Evolutionary conservation across 129 eudicot species (phyloP).

Genomic region (Chrysanthemum makinoi): DNA sequence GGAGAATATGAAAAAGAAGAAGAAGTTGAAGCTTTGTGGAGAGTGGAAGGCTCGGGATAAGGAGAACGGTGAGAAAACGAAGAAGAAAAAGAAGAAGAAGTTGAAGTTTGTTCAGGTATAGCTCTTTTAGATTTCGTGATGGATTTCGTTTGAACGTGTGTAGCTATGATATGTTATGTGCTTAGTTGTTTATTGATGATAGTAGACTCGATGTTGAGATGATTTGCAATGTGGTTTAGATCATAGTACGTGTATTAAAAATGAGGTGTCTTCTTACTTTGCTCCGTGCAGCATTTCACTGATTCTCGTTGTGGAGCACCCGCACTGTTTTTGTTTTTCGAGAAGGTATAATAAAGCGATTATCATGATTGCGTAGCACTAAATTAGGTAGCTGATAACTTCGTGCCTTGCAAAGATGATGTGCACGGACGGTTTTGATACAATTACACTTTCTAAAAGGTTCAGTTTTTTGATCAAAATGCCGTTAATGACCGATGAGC

Average conservation of each 20-base stretch:
- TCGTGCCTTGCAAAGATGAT: neutral
- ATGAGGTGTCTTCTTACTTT: neutral
- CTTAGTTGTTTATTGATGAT: neutral
- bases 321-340: neutral
- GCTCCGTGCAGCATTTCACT: neutral
- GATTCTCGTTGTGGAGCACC: neutral
- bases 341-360: neutral
- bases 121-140: neutral
- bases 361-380: neutral
- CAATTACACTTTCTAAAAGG: neutral
- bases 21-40: slow-evolving; percentile 30
- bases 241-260: neutral
- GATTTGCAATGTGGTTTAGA: neutral
- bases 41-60: slow-evolving; percentile 17
- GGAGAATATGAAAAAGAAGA: slow-evolving; percentile 31
- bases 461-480: neutral
- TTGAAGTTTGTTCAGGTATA: slow-evolving; percentile 30
- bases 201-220: neutral
- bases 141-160: neutral
- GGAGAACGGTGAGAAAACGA: slow-evolving; percentile 14
- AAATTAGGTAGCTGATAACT: neutral
- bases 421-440: too few species aligned
- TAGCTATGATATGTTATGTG: neutral
- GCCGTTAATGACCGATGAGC: too few species aligned
- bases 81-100: slow-evolving; percentile 27